Evolutionary conservation across 441 rosid genomes (phyloP).

Genomic region (Jatropha podagrica): DNA sequence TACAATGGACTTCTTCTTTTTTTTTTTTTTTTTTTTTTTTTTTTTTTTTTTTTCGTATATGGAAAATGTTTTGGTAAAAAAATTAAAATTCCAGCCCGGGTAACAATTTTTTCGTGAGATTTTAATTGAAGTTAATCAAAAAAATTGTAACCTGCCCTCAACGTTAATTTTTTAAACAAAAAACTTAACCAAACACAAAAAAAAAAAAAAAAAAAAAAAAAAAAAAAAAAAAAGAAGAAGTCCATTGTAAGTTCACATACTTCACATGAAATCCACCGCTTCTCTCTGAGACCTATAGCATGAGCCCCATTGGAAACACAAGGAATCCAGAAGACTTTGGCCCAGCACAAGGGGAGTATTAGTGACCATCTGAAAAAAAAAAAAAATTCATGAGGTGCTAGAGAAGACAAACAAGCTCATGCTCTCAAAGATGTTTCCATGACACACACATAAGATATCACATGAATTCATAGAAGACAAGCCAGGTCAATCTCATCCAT

Average conservation of each 20-base stretch:
- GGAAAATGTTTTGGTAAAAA: too few species aligned
- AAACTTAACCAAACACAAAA: too few species aligned
- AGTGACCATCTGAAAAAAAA: constrained; percentile 77
- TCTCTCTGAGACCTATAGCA: constrained; percentile 87
- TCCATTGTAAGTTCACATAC: constrained; percentile 35
- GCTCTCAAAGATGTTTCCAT: background rate
- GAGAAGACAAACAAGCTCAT: constrained; percentile 6
- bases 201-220: too few species aligned
- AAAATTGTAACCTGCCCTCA: too few species aligned
- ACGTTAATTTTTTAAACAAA: too few species aligned
- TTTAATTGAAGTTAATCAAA: too few species aligned
- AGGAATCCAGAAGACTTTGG: constrained; percentile 67
- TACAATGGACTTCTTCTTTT: constrained; percentile 3
- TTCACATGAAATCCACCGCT: constrained; percentile 73
- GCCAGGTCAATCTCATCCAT: too few species aligned
- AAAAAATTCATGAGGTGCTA: constrained; percentile 14
- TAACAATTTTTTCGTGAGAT: too few species aligned
- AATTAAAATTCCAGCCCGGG: too few species aligned
- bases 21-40: too few species aligned
- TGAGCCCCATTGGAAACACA: constrained; percentile 74
- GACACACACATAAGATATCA: background rate
- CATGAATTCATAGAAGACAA: background rate
- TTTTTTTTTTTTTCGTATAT: too few species aligned
- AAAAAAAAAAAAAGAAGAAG: background rate
- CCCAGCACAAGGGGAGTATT: constrained; percentile 83